Evolutionary conservation across 2,329 filamentous ascomycete species (phyloP), one percentile per base, ranked within the genome.

Genomic region (Aspergillus ibericus): DNA sequence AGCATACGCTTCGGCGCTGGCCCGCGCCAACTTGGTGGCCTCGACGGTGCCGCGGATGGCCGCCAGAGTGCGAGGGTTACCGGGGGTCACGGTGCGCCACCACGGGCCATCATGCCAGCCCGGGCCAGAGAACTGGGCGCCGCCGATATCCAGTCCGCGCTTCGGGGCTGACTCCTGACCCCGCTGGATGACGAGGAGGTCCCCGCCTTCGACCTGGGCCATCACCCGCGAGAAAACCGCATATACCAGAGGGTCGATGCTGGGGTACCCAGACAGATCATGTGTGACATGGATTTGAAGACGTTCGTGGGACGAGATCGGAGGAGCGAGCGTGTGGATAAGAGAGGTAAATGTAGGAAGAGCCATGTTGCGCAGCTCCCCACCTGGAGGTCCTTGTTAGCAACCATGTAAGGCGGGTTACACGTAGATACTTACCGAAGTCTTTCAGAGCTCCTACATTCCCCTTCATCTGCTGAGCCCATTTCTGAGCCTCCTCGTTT

Each of bases 181-280:
- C 36, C 93, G 90, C 78, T 99, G 95, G 60, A 98, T 87, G 56
- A 99, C 95, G 55, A 98, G 83, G 16, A 99, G 83, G 70, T 98
- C 95, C 56, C 95, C 95, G 64, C 95, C 95, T 78, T 99, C 95
- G 47, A 99, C 95, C 78, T 99, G 95, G n/a, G 92, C 86, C 95
- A 99, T 99, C 70, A 99, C 93, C 54, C 92, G 88, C 56, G 90
- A 90, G 80, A 99, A 99, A 63, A 95, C 92, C 58, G 85, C 85
- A 77, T 98, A 92, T 68, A 98, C 91, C 55, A 97, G 84, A 16
- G 93, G 92, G 73, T 98, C 93, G 67, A 99, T 86, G 16, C 92
- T 93, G 2, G 95, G 95, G 74, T 99, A 99, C 66, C 92, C 92
- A 66, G 92, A 88, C 44, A 99, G 85, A 75, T 98, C 95, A 80